phyloP scores from a whole-genome alignment of 2,329 filamentous ascomycete genomes.

The Aspergillus ruber region DNA sequence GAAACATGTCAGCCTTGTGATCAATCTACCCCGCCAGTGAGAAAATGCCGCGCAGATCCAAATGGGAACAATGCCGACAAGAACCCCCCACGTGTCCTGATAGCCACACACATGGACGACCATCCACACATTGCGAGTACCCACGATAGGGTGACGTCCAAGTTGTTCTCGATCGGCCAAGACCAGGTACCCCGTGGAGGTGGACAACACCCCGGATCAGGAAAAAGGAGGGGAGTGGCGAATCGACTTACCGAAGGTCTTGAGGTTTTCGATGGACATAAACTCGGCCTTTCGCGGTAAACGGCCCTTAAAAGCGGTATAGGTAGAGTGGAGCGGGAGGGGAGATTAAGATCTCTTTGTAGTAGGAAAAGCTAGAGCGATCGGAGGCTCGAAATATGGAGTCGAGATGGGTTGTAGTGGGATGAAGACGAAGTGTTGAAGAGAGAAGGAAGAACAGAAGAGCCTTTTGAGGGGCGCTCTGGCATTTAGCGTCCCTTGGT shows the following conservation, averaged over 20 bases:
- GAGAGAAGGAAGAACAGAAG: conserved; percentile 22
- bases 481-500: conserved; percentile 13
- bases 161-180: not conserved
- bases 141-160: not conserved
- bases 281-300: conserved; percentile 67
- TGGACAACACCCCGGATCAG: not conserved
- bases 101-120: not conserved
- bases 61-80: conserved; percentile 4
- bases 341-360: conserved; percentile 28
- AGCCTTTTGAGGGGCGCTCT: conserved; percentile 31
- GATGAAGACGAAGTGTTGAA: conserved; percentile 10
- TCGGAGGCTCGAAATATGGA: conserved; percentile 8
- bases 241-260: conserved; percentile 73
- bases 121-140: not conserved
- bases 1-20: conserved; percentile 27
- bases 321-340: conserved; percentile 20
- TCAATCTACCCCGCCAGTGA: conserved; percentile 32
- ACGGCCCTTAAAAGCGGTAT: conserved; percentile 37
- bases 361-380: conserved; percentile 12
- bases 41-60: conserved; percentile 7
- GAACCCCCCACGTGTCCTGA: not conserved
- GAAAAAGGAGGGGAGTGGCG: conserved; percentile 20
- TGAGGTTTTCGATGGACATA: conserved; percentile 99
- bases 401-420: not conserved
- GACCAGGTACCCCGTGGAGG: not conserved